Percentiles rank a stretch among this genome's conserved stretches.
These are phyloP conservation scores for Dothideomycetes sp. DNA, from an alignment of 2,329 filamentous ascomycete genomes.

Conservation along the genomic window DNA sequence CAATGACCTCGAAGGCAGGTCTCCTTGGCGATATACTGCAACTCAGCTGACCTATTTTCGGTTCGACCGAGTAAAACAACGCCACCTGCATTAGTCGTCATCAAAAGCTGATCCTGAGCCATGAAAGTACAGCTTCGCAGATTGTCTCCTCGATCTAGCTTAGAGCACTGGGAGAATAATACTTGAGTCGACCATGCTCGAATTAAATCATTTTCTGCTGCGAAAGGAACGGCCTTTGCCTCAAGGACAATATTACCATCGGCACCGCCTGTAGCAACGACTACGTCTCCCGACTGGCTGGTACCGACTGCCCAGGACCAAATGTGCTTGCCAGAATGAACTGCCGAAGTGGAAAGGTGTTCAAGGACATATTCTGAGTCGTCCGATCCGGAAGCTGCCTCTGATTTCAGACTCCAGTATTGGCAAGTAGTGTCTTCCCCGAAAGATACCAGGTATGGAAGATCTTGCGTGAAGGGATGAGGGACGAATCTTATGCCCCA, in stretches of 20 bases:
- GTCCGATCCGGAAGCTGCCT: conserved; percentile 10
- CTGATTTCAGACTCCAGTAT: conserved; percentile 46
- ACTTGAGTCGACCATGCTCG: conserved; percentile 10
- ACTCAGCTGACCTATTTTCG: conserved; percentile 13
- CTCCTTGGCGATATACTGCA: conserved; percentile 25
- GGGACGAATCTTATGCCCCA: conserved; percentile 69
- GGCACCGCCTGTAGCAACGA: conserved; percentile 64
- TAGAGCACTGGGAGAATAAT: background rate
- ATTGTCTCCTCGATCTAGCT: conserved; percentile 29
- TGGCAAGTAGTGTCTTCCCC: conserved; percentile 77
- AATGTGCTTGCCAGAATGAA: conserved; percentile 81
- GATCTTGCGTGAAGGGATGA: background rate
- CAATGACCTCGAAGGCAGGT: conserved; percentile 41
- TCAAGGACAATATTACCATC: conserved; percentile 55
- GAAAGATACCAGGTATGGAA: conserved; percentile 59
- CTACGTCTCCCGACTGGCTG: background rate
- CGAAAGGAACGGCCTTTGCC: conserved; percentile 3
- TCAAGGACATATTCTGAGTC: conserved; percentile 31
- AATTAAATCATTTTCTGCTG: background rate
- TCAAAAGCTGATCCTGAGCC: conserved; percentile 43
- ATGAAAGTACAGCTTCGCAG: conserved; percentile 59
- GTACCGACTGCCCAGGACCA: conserved; percentile 56
- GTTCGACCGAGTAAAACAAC: conserved; percentile 36
- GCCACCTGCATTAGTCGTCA: conserved; percentile 50
- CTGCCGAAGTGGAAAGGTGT: conserved; percentile 48